Conservation (phyloP, 768 basidiomycete genomes). For the Trametes sanguinea region DNA sequence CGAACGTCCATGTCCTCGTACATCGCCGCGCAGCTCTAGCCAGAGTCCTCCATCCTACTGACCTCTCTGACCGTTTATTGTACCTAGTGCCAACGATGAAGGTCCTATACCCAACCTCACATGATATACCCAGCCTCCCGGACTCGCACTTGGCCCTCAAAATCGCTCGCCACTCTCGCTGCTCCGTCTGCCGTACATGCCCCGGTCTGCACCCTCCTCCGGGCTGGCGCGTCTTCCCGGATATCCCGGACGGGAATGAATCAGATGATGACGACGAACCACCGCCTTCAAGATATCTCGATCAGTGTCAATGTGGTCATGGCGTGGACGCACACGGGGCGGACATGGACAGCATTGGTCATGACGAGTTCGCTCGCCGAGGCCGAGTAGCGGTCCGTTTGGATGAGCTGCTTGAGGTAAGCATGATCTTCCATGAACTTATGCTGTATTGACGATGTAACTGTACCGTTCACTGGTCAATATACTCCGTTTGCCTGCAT, state of each 20-base stretch:
- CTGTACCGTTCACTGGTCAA: background rate
- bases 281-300: conserved; percentile 49
- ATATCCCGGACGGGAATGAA: conserved; percentile 62
- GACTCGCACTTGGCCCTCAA: conserved; percentile 62
- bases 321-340: conserved; percentile 66
- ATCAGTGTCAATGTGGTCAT: conserved; percentile 72
- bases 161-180: conserved; percentile 81
- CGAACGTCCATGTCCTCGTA: background rate
- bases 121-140: conserved; percentile 49
- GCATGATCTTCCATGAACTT: conserved; percentile 22
- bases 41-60: background rate
- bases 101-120: conserved; percentile 66
- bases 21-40: background rate
- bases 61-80: background rate
- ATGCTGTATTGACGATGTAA: background rate
- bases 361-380: conserved; percentile 69
- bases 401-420: conserved; percentile 80
- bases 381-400: conserved; percentile 75
- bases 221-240: conserved; percentile 50
- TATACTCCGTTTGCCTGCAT: background rate
- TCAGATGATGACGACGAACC: conserved; percentile 66
- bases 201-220: conserved; percentile 67
- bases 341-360: conserved; percentile 53
- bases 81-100: conserved; percentile 46
- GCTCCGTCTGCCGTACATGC: conserved; percentile 67